phyloP scores from a whole-genome alignment of 257 asterid species.

The Nicotiana undulata region DNA sequence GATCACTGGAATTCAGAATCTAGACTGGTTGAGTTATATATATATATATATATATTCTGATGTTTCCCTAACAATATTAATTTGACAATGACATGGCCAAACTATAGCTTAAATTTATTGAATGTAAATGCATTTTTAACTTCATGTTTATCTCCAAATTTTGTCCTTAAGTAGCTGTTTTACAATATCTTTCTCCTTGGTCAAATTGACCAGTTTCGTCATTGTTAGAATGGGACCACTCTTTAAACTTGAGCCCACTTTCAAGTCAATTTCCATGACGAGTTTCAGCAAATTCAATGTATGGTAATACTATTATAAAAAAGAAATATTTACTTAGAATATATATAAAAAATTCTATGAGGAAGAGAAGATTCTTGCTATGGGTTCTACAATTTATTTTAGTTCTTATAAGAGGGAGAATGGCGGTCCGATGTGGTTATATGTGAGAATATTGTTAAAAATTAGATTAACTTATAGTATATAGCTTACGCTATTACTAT shows the following conservation, averaged over 20 bases:
- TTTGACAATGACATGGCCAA: background rate
- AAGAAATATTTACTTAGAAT: background rate
- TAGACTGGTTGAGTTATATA: too few species aligned
- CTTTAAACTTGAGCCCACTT: background rate
- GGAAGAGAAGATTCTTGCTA: too few species aligned
- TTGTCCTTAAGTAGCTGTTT: background rate
- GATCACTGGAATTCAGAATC: background rate
- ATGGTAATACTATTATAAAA: too few species aligned
- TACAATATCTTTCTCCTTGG: background rate
- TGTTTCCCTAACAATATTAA: background rate
- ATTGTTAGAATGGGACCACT: background rate
- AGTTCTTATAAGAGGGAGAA: too few species aligned
- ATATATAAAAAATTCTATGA: too few species aligned
- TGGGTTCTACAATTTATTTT: background rate
- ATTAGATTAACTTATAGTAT: too few species aligned
- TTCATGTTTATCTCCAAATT: background rate
- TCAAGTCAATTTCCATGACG: background rate
- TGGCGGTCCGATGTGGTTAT: too few species aligned
- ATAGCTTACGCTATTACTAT: too few species aligned
- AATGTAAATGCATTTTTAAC: background rate
- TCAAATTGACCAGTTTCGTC: background rate
- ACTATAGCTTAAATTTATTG: background rate
- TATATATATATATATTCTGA: background rate
- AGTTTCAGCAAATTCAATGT: background rate
- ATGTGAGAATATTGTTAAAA: too few species aligned